Conservation (phyloP, 371 early-diverging fungal genomes). For the Mortierella polycephala region DNA sequence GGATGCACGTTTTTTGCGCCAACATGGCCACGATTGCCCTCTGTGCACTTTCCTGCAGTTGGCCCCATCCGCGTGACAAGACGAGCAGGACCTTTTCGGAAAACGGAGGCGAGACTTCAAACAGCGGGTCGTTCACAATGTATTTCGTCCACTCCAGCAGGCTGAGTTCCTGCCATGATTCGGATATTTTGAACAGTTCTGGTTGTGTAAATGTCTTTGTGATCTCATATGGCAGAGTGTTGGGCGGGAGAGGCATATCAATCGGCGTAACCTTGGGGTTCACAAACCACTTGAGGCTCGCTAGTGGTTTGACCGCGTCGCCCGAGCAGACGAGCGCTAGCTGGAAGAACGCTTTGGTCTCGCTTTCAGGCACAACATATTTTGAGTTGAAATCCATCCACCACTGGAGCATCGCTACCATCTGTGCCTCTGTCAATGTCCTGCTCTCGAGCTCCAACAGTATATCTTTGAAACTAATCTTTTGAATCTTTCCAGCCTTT, state of each 20-base stretch:
- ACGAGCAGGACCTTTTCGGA: slow-evolving; percentile 73
- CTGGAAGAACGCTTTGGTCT: slow-evolving; percentile 39
- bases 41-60: slow-evolving; percentile 57
- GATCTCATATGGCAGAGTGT: slow-evolving; percentile 71
- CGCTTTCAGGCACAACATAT: slow-evolving; percentile 17
- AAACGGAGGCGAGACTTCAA: slow-evolving; percentile 66
- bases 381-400: slow-evolving; percentile 65
- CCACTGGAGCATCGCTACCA: slow-evolving; percentile 82
- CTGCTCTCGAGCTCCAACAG: slow-evolving; percentile 70
- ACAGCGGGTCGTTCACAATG: slow-evolving; percentile 60
- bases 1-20: slow-evolving; percentile 68
- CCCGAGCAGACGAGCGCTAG: slow-evolving; percentile 57
- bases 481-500: slow-evolving; percentile 50
- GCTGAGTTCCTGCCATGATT: slow-evolving; percentile 67
- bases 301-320: slow-evolving; percentile 58
- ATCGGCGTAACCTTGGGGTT: slow-evolving; percentile 72
- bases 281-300: slow-evolving; percentile 61
- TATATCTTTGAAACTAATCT: slow-evolving; percentile 70
- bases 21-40: slow-evolving; percentile 63
- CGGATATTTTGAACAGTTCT: slow-evolving; percentile 72
- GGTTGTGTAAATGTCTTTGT: slow-evolving; percentile 66
- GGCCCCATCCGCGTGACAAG: slow-evolving; percentile 63
- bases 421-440: slow-evolving; percentile 65
- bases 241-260: slow-evolving; percentile 70
- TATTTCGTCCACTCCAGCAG: slow-evolving; percentile 72